Evolutionary conservation across 805 yeast genomes (phyloP), one percentile per base, ranked within the genome.

Genomic region (Suhomyces sp.): DNA sequence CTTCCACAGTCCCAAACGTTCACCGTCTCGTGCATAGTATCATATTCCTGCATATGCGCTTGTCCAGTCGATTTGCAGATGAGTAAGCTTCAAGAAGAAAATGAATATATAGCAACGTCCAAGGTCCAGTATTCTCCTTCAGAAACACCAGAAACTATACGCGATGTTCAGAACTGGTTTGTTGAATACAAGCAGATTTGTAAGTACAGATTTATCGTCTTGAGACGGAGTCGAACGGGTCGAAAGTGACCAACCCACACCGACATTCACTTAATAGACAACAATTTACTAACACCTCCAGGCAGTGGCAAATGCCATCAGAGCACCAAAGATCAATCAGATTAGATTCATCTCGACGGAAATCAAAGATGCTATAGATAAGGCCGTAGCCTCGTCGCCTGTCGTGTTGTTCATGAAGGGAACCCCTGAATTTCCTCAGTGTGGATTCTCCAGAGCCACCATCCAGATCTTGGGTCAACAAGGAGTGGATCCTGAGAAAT

Each of bases 381-480:
- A 76, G 28, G 98, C 98, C 1, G 83, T 93, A 17, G 68, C 65
- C 4, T 81, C 95, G 6, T 93, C 98, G 1, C 95, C 95, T 6
- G 98, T 93, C 14, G 98, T 93, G 6, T 70, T 93, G 28, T 93
- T 93, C 68, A 93, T 93, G 98, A 93, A 93, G 65, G 98, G 98
- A 12, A 91, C 96, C 2, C 98, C 98, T 12, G 95, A 91, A 53
- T 88, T 84, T 40, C 98, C 98, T 25, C 95, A 88, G 51, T 93
- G 99, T 70, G 98, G 99, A 0, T 93, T 93, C 54, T 88, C 97
- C 9, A 78, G 96, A 56, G 95, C 96, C 36, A 85, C 98, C 9
- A 90, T 93, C 49, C 93, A 87, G 56, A 76, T 90, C 33, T 73
- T 93, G 41, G 98, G 98, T 10, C 91, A 88, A 56, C 95, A 91